Evolutionary conservation across 441 rosid genomes (phyloP).

Genomic region (Viola pubescens): DNA sequence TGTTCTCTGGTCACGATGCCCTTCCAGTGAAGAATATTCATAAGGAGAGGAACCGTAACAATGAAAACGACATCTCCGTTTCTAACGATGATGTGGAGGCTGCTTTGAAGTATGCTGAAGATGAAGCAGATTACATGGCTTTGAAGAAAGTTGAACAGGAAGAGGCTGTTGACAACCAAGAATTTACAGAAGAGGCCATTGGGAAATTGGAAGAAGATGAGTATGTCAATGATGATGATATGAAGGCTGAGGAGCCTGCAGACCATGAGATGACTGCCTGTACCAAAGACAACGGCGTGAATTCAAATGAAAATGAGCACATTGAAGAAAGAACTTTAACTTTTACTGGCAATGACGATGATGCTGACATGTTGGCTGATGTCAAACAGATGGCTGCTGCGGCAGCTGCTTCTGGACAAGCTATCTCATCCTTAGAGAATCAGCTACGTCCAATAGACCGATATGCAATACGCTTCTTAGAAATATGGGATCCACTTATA

Average conservation of each 20-base stretch:
- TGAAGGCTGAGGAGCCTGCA: constrained; percentile 65
- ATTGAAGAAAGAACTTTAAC: constrained; percentile 53
- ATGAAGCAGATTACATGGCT: constrained; percentile 99
- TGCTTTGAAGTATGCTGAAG: constrained; percentile 95
- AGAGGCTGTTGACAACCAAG: constrained; percentile 99
- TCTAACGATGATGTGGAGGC: constrained; percentile 98
- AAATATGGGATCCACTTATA: constrained; percentile 94
- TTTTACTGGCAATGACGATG: constrained; percentile 70
- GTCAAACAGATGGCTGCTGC: constrained; percentile 96
- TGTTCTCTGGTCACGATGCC: constrained; percentile 79
- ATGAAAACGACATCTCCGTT: constrained; percentile 50
- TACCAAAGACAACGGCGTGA: constrained; percentile 37
- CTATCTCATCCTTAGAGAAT: constrained; percentile 79
- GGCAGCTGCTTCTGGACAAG: constrained; percentile 92
- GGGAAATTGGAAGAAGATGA: constrained; percentile 96
- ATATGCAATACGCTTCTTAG: constrained; percentile 82
- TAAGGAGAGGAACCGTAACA: constrained; percentile 40
- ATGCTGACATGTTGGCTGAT: constrained; percentile 82
- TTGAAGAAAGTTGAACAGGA: constrained; percentile 96
- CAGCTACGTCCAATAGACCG: constrained; percentile 92
- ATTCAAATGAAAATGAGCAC: constrained; percentile 29
- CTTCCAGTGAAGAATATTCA: constrained; percentile 48
- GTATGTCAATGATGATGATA: constrained; percentile 71
- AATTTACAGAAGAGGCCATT: constrained; percentile 91
- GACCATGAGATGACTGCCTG: constrained; percentile 39